phyloP scores from a whole-genome alignment of 73 alveolate genomes.

The Durusdinium trenchii region DNA sequence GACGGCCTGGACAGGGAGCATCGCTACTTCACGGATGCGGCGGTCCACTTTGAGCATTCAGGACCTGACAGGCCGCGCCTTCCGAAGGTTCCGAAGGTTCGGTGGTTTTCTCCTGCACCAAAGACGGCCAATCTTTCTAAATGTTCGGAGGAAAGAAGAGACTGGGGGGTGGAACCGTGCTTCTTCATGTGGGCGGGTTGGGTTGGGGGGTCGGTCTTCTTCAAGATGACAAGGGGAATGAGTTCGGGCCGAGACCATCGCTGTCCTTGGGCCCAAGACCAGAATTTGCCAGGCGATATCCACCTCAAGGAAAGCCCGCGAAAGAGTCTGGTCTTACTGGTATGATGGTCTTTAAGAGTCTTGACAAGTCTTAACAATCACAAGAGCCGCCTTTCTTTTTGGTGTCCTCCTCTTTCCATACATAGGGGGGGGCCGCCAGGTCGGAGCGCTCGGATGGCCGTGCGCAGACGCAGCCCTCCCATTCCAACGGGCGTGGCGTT shows the following conservation, averaged over 20 bases:
- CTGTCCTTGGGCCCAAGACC: neutral
- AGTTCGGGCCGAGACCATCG: neutral
- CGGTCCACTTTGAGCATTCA: neutral
- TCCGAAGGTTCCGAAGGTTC: no score
- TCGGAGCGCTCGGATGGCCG: conserved; percentile 3
- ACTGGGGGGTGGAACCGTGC: no score
- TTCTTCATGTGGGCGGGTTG: no score
- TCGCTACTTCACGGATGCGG: neutral
- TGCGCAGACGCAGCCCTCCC: conserved; percentile 43
- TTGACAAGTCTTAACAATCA: no score
- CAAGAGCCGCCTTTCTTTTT: no score
- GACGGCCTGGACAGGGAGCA: conserved; percentile 10
- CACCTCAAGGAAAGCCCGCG: neutral
- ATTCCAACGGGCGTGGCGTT: no score
- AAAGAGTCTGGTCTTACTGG: no score
- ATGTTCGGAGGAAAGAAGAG: no score
- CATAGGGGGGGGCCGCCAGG: neutral
- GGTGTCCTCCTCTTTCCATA: neutral
- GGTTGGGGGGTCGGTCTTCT: neutral
- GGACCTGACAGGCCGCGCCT: no score
- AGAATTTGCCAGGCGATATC: neutral
- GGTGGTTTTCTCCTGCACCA: no score
- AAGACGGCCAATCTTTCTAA: no score
- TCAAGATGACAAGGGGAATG: neutral
- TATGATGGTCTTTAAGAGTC: no score